Percentiles rank a stretch among this genome's conserved stretches.
These are phyloP conservation scores for Gaultheria prostrata DNA, from an alignment of 148 eudicot species.

Conservation along the genomic window DNA sequence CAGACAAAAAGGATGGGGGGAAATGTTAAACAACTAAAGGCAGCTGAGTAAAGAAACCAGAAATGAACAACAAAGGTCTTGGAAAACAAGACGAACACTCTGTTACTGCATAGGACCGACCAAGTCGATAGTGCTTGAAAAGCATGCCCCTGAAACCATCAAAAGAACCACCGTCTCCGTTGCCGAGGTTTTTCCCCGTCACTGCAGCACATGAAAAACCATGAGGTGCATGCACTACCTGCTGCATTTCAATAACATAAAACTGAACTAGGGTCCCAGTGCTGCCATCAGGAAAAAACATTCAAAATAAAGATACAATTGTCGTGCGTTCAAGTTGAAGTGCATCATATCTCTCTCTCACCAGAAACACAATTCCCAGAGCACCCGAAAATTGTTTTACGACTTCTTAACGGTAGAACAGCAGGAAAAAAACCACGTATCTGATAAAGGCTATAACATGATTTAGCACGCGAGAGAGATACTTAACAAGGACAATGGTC, in stretches of 20 bases:
- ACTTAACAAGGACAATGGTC: neutral
- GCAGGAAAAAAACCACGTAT: neutral
- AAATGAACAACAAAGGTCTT: neutral
- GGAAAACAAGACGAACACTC: neutral
- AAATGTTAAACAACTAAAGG: neutral
- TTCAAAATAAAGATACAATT: neutral
- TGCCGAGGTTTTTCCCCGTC: neutral
- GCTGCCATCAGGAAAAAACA: neutral
- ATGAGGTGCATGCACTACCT: neutral
- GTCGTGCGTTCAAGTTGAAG: neutral
- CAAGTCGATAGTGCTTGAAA: neutral
- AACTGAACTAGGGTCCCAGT: neutral
- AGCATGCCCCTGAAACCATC: neutral
- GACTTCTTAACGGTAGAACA: neutral
- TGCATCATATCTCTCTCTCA: neutral
- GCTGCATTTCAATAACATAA: neutral
- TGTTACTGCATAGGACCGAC: neutral
- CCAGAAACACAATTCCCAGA: neutral
- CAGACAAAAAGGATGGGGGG: neutral
- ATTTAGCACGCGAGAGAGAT: no score
- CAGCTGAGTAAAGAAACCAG: constrained; percentile 1
- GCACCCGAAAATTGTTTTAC: neutral
- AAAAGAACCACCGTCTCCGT: neutral
- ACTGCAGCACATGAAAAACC: neutral
- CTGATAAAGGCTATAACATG: neutral